These are phyloP conservation scores for Entomortierella beljakovae DNA, from an alignment of 192 early-diverging fungal genomes.

Conservation along the genomic window DNA sequence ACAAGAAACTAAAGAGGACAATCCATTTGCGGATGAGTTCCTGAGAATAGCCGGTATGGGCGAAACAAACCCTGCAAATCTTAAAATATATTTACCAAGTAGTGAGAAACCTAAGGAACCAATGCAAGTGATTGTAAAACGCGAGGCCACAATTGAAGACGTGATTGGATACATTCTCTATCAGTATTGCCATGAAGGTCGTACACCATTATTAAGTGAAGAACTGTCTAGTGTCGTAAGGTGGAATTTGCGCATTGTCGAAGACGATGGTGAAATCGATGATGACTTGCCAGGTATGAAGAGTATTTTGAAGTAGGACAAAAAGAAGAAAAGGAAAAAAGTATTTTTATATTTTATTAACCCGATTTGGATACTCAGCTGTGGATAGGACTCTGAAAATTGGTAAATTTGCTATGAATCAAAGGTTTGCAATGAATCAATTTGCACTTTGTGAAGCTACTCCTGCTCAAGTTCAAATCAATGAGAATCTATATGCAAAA, in stretches of 20 bases:
- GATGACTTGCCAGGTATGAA: constrained; percentile 91
- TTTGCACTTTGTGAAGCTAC: constrained; percentile 90
- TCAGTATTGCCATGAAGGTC: constrained; percentile 83
- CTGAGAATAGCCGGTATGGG: constrained; percentile 71
- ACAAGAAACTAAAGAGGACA: constrained; percentile 67
- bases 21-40: constrained; percentile 79
- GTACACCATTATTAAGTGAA: constrained; percentile 70
- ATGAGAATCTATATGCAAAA: constrained; percentile 57
- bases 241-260: constrained; percentile 94
- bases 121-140: constrained; percentile 76
- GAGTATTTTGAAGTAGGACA: no score
- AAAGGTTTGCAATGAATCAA: constrained; percentile 86
- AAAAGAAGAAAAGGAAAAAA: background rate
- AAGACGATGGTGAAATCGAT: constrained; percentile 96
- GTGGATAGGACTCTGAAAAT: constrained; percentile 91
- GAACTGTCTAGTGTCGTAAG: constrained; percentile 73
- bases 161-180: constrained; percentile 93
- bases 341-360: no score
- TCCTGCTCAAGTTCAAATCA: constrained; percentile 73
- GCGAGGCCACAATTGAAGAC: constrained; percentile 89
- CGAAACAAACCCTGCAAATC: constrained; percentile 64
- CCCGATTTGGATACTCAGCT: constrained; percentile 57
- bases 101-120: constrained; percentile 58
- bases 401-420: constrained; percentile 70
- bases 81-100: constrained; percentile 75